phyloP scores from a whole-genome alignment of 345 rosid species.

The Arabidopsis suecica region DNA sequence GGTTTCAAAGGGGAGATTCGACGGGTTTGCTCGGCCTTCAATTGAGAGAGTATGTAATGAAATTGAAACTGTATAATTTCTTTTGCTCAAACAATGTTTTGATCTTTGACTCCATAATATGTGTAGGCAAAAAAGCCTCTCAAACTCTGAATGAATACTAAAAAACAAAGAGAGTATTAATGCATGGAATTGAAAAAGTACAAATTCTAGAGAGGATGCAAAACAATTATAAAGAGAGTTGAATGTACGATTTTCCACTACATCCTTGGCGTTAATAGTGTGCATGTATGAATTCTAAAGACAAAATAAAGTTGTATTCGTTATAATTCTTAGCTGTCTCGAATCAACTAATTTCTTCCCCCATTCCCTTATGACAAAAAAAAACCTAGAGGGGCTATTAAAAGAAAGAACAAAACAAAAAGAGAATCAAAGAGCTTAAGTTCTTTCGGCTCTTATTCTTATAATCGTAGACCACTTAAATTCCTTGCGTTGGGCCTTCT shows the following conservation, averaged over 20 bases:
- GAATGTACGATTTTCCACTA: not conserved
- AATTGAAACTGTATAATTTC: not conserved
- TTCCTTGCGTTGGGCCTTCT: slow-evolving; percentile 30
- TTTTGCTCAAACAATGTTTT: not conserved
- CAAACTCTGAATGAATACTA: no score
- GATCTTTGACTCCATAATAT: not conserved
- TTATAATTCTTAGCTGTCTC: not conserved
- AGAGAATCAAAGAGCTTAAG: not conserved
- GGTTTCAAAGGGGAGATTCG: slow-evolving; percentile 70
- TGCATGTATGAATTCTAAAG: slow-evolving; percentile 1
- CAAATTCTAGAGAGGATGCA: not conserved
- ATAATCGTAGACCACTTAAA: slow-evolving; percentile 19
- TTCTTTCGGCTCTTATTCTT: not conserved
- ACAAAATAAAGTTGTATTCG: slow-evolving; percentile 5
- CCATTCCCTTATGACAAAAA: slow-evolving; percentile 22
- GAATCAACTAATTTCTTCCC: slow-evolving; percentile 24
- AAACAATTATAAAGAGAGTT: not conserved
- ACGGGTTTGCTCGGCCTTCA: slow-evolving; percentile 65
- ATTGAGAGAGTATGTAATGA: slow-evolving; percentile 34
- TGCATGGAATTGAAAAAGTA: not conserved
- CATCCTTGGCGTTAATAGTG: slow-evolving; percentile 13
- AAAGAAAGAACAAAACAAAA: slow-evolving; percentile 6
- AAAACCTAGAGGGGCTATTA: slow-evolving; percentile 2
- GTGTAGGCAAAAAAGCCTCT: not conserved
- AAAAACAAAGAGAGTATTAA: not conserved